These are phyloP conservation scores for Neoboletus brunneissimus DNA, from an alignment of 768 basidiomycete genomes.

Conservation along the genomic window DNA sequence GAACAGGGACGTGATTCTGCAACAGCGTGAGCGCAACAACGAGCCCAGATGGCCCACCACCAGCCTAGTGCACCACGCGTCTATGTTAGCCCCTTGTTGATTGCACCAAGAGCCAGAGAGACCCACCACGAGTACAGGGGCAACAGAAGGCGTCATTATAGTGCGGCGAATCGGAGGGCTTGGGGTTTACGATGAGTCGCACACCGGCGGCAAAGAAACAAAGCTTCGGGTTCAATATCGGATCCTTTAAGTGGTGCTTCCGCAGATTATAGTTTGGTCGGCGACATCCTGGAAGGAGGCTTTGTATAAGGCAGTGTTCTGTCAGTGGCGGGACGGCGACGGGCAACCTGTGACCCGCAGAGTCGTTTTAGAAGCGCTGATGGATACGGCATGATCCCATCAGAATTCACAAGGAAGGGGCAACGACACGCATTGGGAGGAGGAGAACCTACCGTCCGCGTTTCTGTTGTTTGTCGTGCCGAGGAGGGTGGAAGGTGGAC, in stretches of 20 bases:
- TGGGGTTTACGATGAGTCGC: background rate
- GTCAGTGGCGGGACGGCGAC: background rate
- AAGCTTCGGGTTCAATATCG: background rate
- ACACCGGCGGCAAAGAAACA: background rate
- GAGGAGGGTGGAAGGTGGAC: background rate
- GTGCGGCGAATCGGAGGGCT: background rate
- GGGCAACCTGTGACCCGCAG: background rate
- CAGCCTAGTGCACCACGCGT: conserved; percentile 15
- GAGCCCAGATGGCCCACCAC: conserved; percentile 32
- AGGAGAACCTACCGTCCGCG: too few relatives aligned
- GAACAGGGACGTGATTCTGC: conserved; percentile 45
- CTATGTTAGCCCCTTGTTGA: background rate
- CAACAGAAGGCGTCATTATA: conserved; percentile 10
- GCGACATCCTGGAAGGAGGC: background rate
- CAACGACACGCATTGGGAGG: too few relatives aligned
- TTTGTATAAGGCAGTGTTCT: background rate
- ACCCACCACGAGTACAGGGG: conserved; percentile 23
- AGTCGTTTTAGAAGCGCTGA: background rate
- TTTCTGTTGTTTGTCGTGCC: background rate
- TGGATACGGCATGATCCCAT: background rate
- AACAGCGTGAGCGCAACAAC: conserved; percentile 34
- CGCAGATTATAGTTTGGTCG: background rate
- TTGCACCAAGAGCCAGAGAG: background rate
- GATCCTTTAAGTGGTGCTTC: background rate
- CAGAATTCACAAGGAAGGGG: too few relatives aligned